phyloP scores from a whole-genome alignment of 768 basidiomycete species.

The Rhodosporidiobolus sp. region DNA sequence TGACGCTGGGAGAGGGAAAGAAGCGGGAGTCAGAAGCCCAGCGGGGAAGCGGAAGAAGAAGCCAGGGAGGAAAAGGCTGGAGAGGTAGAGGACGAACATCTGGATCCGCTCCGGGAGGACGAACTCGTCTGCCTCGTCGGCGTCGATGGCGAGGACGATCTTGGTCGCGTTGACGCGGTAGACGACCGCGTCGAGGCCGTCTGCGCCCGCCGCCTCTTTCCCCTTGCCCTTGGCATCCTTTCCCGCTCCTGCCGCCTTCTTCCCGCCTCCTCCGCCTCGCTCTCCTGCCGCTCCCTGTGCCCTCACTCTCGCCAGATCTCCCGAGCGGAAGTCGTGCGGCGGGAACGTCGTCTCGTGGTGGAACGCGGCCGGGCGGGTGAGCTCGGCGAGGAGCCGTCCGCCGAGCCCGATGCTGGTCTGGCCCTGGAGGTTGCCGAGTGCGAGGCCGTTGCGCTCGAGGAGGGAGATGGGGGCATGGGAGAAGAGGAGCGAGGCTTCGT shows the following conservation, averaged over 20 bases:
- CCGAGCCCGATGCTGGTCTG: constrained; percentile 80
- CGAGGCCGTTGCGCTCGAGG: constrained; percentile 83
- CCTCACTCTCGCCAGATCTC: constrained; percentile 75
- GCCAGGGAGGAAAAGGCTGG: background rate
- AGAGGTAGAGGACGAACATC: constrained; percentile 10
- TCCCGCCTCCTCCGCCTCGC: background rate
- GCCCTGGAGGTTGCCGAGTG: constrained; percentile 67
- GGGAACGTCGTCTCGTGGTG: constrained; percentile 70
- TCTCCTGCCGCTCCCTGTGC: constrained; percentile 22
- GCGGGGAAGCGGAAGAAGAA: background rate
- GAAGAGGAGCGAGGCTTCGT: constrained; percentile 70
- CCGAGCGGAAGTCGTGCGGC: constrained; percentile 81
- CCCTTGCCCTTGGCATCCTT: constrained; percentile 11
- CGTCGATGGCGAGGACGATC: constrained; percentile 19
- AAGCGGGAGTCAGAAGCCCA: background rate
- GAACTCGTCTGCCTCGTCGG: constrained; percentile 2
- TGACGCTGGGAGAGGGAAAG: constrained; percentile 58
- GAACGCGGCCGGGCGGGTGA: constrained; percentile 77
- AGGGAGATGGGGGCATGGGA: constrained; percentile 78
- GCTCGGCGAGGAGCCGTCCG: constrained; percentile 83
- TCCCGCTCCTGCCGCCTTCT: background rate
- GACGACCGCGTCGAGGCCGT: constrained; percentile 71
- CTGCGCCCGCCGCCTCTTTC: constrained; percentile 2
- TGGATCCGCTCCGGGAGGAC: constrained; percentile 13
- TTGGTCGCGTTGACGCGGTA: constrained; percentile 61